Conservation (phyloP, 1,139 yeast species). For the Hyphopichia wangnamkhiaoensis region DNA sequence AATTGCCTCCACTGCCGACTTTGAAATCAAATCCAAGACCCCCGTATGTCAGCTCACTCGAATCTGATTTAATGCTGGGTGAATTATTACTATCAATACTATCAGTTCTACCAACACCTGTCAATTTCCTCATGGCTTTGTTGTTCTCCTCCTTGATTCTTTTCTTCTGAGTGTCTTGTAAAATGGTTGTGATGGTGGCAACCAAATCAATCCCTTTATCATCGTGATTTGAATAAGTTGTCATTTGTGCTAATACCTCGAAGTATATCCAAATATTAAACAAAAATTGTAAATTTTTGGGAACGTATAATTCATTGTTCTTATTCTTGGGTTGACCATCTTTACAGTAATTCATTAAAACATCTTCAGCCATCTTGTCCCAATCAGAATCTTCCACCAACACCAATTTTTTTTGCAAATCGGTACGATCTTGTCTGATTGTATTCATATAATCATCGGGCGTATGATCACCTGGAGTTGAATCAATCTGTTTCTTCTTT, state of each 20-base stretch:
- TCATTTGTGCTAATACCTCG: slow-evolving; percentile 66
- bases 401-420: slow-evolving; percentile 28
- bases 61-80: slow-evolving; percentile 26
- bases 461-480: slow-evolving; percentile 10
- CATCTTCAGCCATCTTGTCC: slow-evolving; percentile 27
- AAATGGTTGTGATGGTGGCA: slow-evolving; percentile 39
- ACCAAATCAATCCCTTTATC: slow-evolving; percentile 46
- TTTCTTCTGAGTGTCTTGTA: slow-evolving; percentile 15
- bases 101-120: slow-evolving; percentile 6
- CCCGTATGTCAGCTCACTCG: slow-evolving; percentile 22
- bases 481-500: slow-evolving; percentile 13
- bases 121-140: slow-evolving; percentile 6
- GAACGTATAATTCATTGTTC: slow-evolving; percentile 15
- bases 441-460: slow-evolving; percentile 15
- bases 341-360: slow-evolving; percentile 4
- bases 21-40: slow-evolving; percentile 10
- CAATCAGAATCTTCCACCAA: slow-evolving; percentile 38
- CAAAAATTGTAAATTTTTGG: slow-evolving; percentile 51
- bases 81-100: slow-evolving; percentile 14
- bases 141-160: slow-evolving; percentile 6
- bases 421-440: slow-evolving; percentile 14
- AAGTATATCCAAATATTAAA: slow-evolving; percentile 67
- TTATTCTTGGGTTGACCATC: background rate
- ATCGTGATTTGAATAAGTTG: slow-evolving; percentile 50
- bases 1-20: slow-evolving; percentile 13